Percentiles rank a stretch among this genome's conserved stretches.
These are phyloP conservation scores for Phytophthora chlamydospora DNA, from an alignment of 352 stramenopile genomes.

Conservation along the genomic window DNA sequence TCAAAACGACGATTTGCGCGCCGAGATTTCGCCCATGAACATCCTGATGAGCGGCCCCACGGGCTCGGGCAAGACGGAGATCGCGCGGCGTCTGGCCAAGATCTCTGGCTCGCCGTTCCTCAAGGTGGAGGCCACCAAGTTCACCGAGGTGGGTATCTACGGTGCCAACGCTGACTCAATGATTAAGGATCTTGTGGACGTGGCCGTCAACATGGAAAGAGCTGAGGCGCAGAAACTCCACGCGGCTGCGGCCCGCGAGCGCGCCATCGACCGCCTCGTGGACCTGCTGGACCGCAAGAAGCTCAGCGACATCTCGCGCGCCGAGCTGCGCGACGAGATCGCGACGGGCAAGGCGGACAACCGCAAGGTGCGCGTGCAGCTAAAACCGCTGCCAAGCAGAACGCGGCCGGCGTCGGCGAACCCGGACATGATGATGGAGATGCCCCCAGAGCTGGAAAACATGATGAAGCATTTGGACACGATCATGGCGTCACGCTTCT, in stretches of 20 bases:
- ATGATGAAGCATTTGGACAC: constrained; percentile 83
- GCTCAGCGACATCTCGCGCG: constrained; percentile 51
- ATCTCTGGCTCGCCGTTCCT: constrained; percentile 98
- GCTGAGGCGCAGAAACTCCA: constrained; percentile 79
- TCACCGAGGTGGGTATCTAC: constrained; percentile 99
- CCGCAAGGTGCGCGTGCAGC: constrained; percentile 55
- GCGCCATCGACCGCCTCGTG: constrained; percentile 94
- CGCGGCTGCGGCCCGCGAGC: constrained; percentile 80
- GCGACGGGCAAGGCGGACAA: constrained; percentile 55
- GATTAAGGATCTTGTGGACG: constrained; percentile 97
- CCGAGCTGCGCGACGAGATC: constrained; percentile 67
- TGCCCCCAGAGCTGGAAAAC: constrained; percentile 80
- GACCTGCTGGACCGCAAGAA: constrained; percentile 57
- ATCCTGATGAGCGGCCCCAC: constrained; percentile 99
- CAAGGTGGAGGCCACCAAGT: constrained; percentile 99
- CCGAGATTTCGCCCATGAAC: constrained; percentile 98
- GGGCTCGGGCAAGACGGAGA: constrained; percentile 98
- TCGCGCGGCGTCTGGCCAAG: constrained; percentile 97
- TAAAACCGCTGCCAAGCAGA: constrained; percentile 55
- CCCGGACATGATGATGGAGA: constrained; percentile 82
- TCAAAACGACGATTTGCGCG: constrained; percentile 74
- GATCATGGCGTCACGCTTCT: constrained; percentile 62
- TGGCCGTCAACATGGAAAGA: constrained; percentile 93
- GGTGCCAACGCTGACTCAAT: constrained; percentile 98
- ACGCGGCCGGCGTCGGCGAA: constrained; percentile 27